Conservation (phyloP, 352 stramenopile genomes). For the Phytophthora europaea region DNA sequence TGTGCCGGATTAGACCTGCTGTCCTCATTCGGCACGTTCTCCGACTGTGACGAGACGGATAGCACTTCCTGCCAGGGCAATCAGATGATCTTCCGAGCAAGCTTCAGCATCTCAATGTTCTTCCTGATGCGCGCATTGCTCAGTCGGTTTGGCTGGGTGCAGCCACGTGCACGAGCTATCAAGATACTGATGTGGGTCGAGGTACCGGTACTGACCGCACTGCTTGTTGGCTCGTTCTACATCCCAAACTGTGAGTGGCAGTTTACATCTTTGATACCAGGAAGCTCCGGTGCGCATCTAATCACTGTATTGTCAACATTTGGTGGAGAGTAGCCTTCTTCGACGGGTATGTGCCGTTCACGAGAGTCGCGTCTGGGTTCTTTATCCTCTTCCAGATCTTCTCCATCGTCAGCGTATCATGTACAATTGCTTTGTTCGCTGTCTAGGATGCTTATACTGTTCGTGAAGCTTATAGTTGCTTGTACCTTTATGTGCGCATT, state of each 20-base stretch:
- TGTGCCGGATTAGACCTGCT: conserved; percentile 31
- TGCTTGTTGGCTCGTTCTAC: conserved; percentile 80
- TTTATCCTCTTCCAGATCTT: conserved; percentile 89
- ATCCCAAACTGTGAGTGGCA: conserved; percentile 62
- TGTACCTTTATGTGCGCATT: neutral
- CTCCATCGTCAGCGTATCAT: conserved; percentile 80
- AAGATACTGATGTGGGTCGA: conserved; percentile 50
- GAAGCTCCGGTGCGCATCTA: neutral
- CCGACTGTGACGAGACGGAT: conserved; percentile 50
- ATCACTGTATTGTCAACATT: neutral
- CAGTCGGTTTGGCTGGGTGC: conserved; percentile 49
- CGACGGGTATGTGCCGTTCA: conserved; percentile 63
- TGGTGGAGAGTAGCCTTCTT: conserved; percentile 60
- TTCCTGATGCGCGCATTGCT: conserved; percentile 62
- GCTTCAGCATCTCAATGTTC: conserved; percentile 70
- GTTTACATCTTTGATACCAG: neutral
- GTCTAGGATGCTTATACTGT: neutral
- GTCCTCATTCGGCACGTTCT: conserved; percentile 73
- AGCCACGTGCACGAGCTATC: conserved; percentile 36
- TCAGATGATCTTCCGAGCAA: conserved; percentile 78
- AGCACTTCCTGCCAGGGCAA: conserved; percentile 67
- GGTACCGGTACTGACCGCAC: conserved; percentile 52
- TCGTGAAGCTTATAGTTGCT: too few relatives aligned
- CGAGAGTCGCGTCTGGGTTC: conserved; percentile 62
- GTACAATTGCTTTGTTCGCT: conserved; percentile 41